Conservation (phyloP, 2,329 filamentous ascomycete species). For the Aquanectria penicillioides region DNA sequence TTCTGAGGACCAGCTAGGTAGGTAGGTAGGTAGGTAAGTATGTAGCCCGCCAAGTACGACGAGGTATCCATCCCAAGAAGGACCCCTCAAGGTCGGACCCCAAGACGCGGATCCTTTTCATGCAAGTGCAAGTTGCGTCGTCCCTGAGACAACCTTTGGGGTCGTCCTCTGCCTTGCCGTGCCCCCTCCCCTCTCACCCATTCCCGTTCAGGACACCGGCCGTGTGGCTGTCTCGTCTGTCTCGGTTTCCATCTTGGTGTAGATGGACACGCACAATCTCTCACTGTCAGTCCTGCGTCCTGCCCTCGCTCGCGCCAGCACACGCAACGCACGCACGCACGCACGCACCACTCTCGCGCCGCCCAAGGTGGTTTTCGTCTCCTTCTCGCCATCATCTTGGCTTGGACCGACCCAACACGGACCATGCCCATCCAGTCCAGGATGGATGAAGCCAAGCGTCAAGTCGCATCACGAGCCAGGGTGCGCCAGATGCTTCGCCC, state of each 20-base stretch:
- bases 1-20: too few relatives aligned
- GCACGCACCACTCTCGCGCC: too few relatives aligned
- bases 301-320: too few relatives aligned
- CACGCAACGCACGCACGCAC: too few relatives aligned
- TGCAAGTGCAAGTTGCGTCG: slow-evolving; percentile 32
- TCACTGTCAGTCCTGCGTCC: not conserved
- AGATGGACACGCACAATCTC: not conserved
- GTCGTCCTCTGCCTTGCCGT: slow-evolving; percentile 14
- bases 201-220: slow-evolving; percentile 38
- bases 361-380: too few relatives aligned
- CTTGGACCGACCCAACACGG: not conserved
- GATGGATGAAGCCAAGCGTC: slow-evolving; percentile 30
- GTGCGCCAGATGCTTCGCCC: slow-evolving; percentile 33
- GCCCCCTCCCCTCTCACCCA: slow-evolving; percentile 20
- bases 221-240: slow-evolving; percentile 23
- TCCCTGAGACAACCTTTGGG: slow-evolving; percentile 27
- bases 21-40: too few relatives aligned
- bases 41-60: too few relatives aligned
- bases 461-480: slow-evolving; percentile 37
- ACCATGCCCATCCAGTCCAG: not conserved
- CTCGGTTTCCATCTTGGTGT: slow-evolving; percentile 27
- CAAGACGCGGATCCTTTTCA: slow-evolving; percentile 22
- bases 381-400: not conserved
- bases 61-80: not conserved
- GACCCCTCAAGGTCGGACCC: not conserved